These are phyloP conservation scores for Byssoonygena ceratinophila DNA, from an alignment of 2,329 filamentous ascomycete species.

Conservation along the genomic window DNA sequence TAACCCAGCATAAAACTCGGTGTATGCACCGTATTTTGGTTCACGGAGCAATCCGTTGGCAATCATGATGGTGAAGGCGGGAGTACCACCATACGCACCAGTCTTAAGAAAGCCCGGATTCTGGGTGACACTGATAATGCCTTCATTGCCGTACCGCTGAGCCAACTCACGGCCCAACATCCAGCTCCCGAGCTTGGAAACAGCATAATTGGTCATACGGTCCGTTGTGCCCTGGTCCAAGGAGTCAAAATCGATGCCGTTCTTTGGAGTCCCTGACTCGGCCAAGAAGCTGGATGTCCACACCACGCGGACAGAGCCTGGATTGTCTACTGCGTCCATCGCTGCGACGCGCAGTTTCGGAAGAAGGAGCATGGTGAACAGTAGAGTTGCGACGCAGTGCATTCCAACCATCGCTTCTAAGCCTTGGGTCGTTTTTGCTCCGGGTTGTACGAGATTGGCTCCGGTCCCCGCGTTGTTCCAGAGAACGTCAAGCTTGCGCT, in stretches of 20 bases:
- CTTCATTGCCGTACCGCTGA: background rate
- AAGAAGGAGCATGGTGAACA: background rate
- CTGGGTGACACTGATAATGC: background rate
- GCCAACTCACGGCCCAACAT: background rate
- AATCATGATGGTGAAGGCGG: background rate
- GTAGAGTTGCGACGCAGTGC: background rate
- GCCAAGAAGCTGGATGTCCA: background rate
- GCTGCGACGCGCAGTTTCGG: background rate
- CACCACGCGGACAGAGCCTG: background rate
- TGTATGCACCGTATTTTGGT: conserved; percentile 26
- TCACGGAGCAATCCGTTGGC: background rate
- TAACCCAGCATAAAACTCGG: conserved; percentile 30
- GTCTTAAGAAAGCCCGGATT: background rate
- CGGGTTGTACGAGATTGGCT: background rate
- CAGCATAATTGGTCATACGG: background rate
- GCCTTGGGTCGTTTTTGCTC: background rate
- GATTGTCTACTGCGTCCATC: background rate
- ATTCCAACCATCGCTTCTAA: background rate
- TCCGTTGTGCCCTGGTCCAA: background rate
- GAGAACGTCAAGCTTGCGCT: conserved; percentile 33
- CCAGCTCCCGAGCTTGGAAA: background rate
- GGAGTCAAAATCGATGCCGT: background rate
- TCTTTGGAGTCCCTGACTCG: background rate
- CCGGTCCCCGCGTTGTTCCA: conserved; percentile 29
- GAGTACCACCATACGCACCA: background rate